Base-by-base conservation (phyloP, 2,329 filamentous ascomycete species). In the Ampelomyces quisqualis region DNA sequence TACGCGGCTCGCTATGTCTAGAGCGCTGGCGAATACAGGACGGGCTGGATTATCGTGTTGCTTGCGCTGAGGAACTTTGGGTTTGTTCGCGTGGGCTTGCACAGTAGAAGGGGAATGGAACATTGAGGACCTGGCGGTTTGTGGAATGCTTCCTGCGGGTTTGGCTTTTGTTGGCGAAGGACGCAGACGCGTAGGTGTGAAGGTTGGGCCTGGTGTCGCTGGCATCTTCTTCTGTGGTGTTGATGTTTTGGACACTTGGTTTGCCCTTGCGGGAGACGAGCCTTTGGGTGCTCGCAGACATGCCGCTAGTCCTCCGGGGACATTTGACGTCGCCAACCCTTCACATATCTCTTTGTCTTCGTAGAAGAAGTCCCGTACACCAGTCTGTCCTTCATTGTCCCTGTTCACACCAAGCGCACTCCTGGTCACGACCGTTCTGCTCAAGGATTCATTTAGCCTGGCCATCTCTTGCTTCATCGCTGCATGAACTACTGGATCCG, bases 1-100 rank as follows among this genome's bases (percentile, higher is more conserved):
- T 5, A 58, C 32, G 10, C 46, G 47, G 3, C 32, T 38, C 5
- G 49, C 50, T 10, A 58, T 55, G 2, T 46, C 49, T 14, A 40
- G 31, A 1, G 51, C 53, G 24, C 48, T 49, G 1, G 39, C 51
- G 9, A 54, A 28, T 5, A 28, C 26, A 5, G 26, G 26, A 14
- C 7, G 26, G 15, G 26, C 5, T 6, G n/a, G 6, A 23, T 6
- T 6, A 6, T 23, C 21, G 10, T 23, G 21, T 10, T 23, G 21
- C 10, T 6, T 23, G 21, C 10, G 6, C 21, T 6, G 21, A n/a
- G n/a, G n/a, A n/a, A n/a, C n/a, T n/a, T 23, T 23, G 21, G 21
- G 9, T 26, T 26, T 9, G 4, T 9, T 4, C 9, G 23, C 2
- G 29, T 17, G n/a, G 13, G 18, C 2, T 20, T 23, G 8, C 10